Percentiles rank a stretch among this genome's conserved stretches.
Conservation (phyloP, 2,329 filamentous ascomycete genomes). For the Aspergillus sclerotialis region DNA sequence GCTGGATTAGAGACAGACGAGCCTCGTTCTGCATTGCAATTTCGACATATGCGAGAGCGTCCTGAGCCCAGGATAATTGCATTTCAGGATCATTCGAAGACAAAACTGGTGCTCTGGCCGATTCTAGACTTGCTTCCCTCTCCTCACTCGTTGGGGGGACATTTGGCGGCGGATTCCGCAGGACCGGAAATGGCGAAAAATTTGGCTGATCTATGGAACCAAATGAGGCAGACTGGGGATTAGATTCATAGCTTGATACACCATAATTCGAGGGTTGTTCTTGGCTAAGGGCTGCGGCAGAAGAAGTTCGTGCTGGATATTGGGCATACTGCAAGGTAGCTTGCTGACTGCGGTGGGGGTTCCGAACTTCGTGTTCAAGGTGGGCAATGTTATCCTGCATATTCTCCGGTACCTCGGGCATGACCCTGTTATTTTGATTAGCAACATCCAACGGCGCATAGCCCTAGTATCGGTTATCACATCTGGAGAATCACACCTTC, state of each 20-base stretch:
- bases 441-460: conserved; percentile 11
- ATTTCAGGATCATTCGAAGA: conserved; percentile 92
- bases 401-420: conserved; percentile 91
- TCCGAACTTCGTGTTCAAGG: conserved; percentile 70
- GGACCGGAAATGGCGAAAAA: conserved; percentile 86
- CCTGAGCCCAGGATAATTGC: conserved; percentile 94
- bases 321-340: conserved; percentile 25
- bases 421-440: conserved; percentile 56
- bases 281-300: conserved; percentile 20
- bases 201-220: conserved; percentile 56
- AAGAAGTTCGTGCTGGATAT: conserved; percentile 32
- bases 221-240: conserved; percentile 45
- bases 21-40: conserved; percentile 69
- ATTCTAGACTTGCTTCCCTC: conserved; percentile 82
- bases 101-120: conserved; percentile 73
- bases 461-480: conserved; percentile 2
- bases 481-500: conserved; percentile 47
- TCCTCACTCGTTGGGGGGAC: conserved; percentile 92
- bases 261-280: conserved; percentile 16
- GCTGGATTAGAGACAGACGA: conserved; percentile 54
- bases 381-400: conserved; percentile 92
- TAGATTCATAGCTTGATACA: conserved; percentile 26
- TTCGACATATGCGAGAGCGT: conserved; percentile 83
- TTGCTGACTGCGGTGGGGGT: conserved; percentile 38
- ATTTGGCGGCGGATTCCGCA: conserved; percentile 71